These are phyloP conservation scores for Fusarium longipes DNA, from an alignment of 2,329 filamentous ascomycete species.

Conservation along the genomic window DNA sequence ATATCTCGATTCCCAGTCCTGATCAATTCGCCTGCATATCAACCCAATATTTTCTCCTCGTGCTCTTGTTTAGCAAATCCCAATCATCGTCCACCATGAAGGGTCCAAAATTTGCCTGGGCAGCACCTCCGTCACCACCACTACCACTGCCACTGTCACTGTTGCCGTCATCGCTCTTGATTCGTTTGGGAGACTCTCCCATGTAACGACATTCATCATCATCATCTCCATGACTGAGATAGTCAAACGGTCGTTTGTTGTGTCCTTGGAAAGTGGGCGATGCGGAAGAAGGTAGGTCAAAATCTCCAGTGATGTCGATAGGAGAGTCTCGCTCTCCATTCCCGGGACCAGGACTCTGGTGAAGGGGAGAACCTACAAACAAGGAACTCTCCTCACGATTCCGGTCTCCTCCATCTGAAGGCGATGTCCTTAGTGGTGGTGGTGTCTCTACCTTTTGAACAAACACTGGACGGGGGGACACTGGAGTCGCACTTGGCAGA, in stretches of 20 bases:
- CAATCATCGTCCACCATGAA: background rate
- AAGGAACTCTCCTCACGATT: slow-evolving; percentile 30
- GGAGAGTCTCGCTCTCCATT: background rate
- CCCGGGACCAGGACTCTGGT: slow-evolving; percentile 3
- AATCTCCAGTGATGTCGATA: background rate
- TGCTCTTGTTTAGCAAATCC: background rate
- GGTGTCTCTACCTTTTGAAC: slow-evolving; percentile 17
- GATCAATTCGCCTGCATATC: slow-evolving; percentile 5
- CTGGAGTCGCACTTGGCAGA: background rate
- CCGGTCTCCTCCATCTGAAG: background rate
- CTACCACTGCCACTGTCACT: background rate
- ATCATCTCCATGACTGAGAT: background rate
- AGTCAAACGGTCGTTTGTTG: slow-evolving; percentile 1
- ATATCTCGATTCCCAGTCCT: background rate
- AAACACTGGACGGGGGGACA: background rate
- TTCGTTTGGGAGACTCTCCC: slow-evolving; percentile 1
- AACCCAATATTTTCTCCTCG: background rate
- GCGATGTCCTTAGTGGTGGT: background rate
- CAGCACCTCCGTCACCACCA: background rate
- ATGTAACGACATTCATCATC: background rate
- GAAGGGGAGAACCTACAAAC: slow-evolving; percentile 28
- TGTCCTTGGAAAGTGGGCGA: background rate
- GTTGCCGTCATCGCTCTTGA: background rate
- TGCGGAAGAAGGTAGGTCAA: background rate
- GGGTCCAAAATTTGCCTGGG: background rate